Evolutionary conservation across 2,329 filamentous ascomycete species (phyloP).

Genomic region (Scytalidium lignicola): DNA sequence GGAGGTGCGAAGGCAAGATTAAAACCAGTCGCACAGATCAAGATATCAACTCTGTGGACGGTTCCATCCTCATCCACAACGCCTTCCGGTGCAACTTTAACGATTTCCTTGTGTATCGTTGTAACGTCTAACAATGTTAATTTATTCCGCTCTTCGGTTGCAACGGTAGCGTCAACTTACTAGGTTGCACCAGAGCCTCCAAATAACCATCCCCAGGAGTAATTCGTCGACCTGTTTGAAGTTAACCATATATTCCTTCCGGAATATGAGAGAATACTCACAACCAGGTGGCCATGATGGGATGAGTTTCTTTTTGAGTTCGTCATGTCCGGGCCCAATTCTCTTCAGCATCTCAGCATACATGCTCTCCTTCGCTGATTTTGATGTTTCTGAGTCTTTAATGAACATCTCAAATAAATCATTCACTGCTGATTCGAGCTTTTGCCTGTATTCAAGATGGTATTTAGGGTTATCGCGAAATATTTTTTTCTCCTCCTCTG

Average conservation of each 20-base stretch:
- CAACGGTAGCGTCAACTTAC: too few species aligned
- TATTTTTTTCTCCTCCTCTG: slow-evolving; percentile 9
- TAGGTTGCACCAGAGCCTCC: slow-evolving; percentile 29
- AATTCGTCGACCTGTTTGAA: slow-evolving; percentile 28
- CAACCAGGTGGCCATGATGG: slow-evolving; percentile 29
- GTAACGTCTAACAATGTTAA: slow-evolving; percentile 2
- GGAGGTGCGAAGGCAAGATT: neutral
- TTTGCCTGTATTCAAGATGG: slow-evolving; percentile 22
- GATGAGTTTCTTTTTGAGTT: slow-evolving; percentile 16
- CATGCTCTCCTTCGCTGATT: slow-evolving; percentile 15
- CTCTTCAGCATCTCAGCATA: slow-evolving; percentile 3
- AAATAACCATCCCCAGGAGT: slow-evolving; percentile 38
- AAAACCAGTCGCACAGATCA: slow-evolving; percentile 9
- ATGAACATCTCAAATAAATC: too few species aligned
- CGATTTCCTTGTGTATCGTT: neutral
- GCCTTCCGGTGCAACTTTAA: neutral
- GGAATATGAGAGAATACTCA: too few species aligned
- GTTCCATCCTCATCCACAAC: slow-evolving; percentile 6
- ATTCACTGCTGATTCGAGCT: slow-evolving; percentile 25
- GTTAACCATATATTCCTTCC: too few species aligned
- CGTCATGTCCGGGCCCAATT: slow-evolving; percentile 3
- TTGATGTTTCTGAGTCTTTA: slow-evolving; percentile 8
- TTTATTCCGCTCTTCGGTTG: too few species aligned
- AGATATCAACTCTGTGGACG: slow-evolving; percentile 14
- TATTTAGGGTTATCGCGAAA: slow-evolving; percentile 15